Evolutionary conservation across 2,329 filamentous ascomycete species (phyloP), one percentile per base, ranked within the genome.

Genomic region (Stemphylium vesicarium): DNA sequence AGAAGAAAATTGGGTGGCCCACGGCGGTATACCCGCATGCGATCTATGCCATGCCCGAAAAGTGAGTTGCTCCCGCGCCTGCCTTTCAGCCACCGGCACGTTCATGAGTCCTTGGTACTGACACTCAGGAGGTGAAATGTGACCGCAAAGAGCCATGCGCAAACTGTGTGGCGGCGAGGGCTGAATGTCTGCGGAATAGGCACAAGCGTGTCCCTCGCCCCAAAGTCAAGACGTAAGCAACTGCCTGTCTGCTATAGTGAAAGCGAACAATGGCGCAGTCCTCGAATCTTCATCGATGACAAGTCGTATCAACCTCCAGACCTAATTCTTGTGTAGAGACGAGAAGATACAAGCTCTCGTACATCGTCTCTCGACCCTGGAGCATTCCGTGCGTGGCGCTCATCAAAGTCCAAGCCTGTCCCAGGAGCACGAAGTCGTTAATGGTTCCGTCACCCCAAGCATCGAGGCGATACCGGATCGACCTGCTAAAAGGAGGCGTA

Each of bases 131-230:
- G 71, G 69, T 74, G 24, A 74, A 72, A 57, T 74, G 72, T 38
- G 66, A 74, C 51, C 68, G 72, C 20, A 64, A 72, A 40, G 68
- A 72, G 15, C 72, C 72, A 31, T 74, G 72, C 40, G 58, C 59
- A 24, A 73, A 70, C 36, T 74, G 72, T 39, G 39, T 63, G 41
- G 50, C 45, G 26, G 59, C 66, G 8, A 68, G 68, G 46, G 55
- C 56, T 7, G 58, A 70, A 10, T 74, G 71, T 45, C 61, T 73
- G n/a, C 68, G 72, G 13, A 71, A 69, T 26, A 64, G 69, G 24
- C 64, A 70, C 44, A 71, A 70, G 42, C 63, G 65, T 15, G 47
- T 59, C 45, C 60, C 64, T 29, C 64, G 62, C 15, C 65, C 66
- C 12, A 71, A 67, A 52, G 53, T 64, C 16, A 63, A 60, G 40